These are phyloP conservation scores for Neofusicoccum ribis DNA, from an alignment of 2,329 filamentous ascomycete genomes.

Conservation along the genomic window DNA sequence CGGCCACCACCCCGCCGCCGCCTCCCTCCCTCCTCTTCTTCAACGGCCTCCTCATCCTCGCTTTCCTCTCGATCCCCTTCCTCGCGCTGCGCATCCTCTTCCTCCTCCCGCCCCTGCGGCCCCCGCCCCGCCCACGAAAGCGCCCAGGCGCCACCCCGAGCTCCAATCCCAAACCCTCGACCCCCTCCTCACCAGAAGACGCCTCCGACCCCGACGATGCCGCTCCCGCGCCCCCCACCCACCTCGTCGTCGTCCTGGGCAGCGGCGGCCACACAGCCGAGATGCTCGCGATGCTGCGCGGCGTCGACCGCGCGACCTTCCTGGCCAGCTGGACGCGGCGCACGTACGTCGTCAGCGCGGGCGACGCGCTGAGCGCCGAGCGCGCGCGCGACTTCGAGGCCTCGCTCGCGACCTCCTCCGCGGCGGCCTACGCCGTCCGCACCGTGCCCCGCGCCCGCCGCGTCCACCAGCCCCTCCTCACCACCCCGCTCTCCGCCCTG, in stretches of 20 bases:
- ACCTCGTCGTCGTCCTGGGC: conserved; percentile 80
- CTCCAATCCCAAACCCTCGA: background rate
- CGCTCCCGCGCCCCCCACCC: conserved; percentile 42
- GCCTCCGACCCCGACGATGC: background rate
- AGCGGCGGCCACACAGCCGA: conserved; percentile 94
- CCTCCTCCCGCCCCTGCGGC: conserved; percentile 38
- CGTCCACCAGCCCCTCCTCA: conserved; percentile 78
- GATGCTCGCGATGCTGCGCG: conserved; percentile 81
- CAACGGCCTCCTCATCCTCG: conserved; percentile 25
- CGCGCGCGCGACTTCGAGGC: conserved; percentile 65
- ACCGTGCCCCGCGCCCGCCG: conserved; percentile 73
- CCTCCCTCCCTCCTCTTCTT: conserved; percentile 1
- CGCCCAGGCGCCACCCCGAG: background rate
- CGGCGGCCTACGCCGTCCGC: conserved; percentile 59
- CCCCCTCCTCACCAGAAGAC: conserved; percentile 9
- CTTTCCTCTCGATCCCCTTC: conserved; percentile 36
- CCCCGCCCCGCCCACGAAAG: conserved; percentile 20
- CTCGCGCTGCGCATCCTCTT: conserved; percentile 40
- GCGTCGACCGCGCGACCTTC: conserved; percentile 48
- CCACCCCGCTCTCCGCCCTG: conserved; percentile 69
- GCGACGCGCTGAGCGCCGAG: conserved; percentile 69
- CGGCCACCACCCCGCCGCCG: conserved; percentile 1
- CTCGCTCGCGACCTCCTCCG: too few species aligned
- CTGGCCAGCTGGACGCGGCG: conserved; percentile 54
- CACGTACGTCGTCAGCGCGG: conserved; percentile 78